These are phyloP conservation scores for Chalaropsis ovoidea DNA, from an alignment of 2,329 filamentous ascomycete species.

Conservation along the genomic window DNA sequence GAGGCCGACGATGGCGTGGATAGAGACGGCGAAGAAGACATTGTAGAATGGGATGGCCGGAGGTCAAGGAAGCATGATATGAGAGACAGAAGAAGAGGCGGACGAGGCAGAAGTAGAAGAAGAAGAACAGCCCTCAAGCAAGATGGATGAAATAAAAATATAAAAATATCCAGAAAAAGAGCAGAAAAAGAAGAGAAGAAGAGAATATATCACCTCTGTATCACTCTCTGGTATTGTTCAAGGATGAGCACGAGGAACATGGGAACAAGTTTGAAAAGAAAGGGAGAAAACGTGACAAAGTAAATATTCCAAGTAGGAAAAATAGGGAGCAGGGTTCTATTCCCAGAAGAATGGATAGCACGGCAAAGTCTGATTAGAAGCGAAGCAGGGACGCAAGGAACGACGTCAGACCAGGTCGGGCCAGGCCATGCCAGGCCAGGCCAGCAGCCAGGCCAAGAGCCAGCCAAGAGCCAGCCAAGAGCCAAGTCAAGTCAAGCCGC, in stretches of 20 bases:
- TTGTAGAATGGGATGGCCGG: not conserved
- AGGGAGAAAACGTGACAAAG: constrained; percentile 9
- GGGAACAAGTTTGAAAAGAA: not conserved
- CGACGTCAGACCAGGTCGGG: constrained; percentile 3
- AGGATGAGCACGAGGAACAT: not conserved
- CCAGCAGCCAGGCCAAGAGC: too few relatives aligned
- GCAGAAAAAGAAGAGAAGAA: not conserved
- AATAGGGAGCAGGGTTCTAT: constrained; percentile 12
- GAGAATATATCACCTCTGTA: not conserved
- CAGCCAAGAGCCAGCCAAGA: too few relatives aligned
- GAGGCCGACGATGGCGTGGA: constrained; percentile 15
- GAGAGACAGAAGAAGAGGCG: too few relatives aligned
- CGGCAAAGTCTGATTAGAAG: not conserved
- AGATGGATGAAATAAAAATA: not conserved
- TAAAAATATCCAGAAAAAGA: not conserved
- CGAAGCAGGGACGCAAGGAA: not conserved
- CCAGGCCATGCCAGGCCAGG: not conserved
- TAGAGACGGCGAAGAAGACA: constrained; percentile 8
- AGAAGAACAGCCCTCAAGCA: too few relatives aligned
- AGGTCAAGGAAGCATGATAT: constrained; percentile 13
- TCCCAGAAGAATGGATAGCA: constrained; percentile 11
- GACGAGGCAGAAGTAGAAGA: not conserved
- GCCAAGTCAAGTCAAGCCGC: too few relatives aligned
- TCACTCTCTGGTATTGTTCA: too few relatives aligned
- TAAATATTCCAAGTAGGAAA: constrained; percentile 14